Evolutionary conservation across 495 filamentous ascomycete genomes (phyloP), one percentile per base, ranked within the genome.

Genomic region (Hypoxylon trugodes): DNA sequence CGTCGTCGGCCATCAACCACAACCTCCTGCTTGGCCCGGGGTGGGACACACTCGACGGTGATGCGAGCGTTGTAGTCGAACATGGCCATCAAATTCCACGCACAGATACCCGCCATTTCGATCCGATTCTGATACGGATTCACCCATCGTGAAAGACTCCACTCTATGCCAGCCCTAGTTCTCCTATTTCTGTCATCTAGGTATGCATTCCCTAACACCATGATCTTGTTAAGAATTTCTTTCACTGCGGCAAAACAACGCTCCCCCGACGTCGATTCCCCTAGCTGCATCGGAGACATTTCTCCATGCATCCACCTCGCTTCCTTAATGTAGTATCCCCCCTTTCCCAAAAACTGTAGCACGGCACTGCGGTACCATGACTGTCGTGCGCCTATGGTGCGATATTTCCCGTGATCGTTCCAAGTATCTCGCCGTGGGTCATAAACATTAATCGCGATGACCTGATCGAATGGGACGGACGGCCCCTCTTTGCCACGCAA

Each of bases 401-500:
- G n/a, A n/a, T n/a, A n/a, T n/a, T n/a, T n/a, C n/a, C n/a, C n/a
- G n/a, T n/a, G n/a, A n/a, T n/a, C n/a, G n/a, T n/a, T n/a, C n/a
- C n/a, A n/a, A n/a, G n/a, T n/a, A n/a, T n/a, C 63, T 22, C 76
- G 72, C 5, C 76, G 73, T 24, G 66, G 61, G 41, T 74, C 70
- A 32, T 68, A 63, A 13, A 70, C 49, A 0, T 13, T 38, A 24
- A 37, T 64, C 1, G 25, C 12, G 4, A 3, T 1, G 9, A 67
- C 1, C 1, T 25, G 19, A n/a, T 66, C 33, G n/a, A n/a, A n/a
- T n/a, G n/a, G n/a, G n/a, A n/a, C n/a, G n/a, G n/a, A n/a, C n/a
- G n/a, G n/a, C n/a, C n/a, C n/a, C n/a, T n/a, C n/a, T n/a, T n/a
- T n/a, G n/a, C n/a, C n/a, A n/a, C n/a, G n/a, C n/a, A n/a, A n/a